Base-by-base conservation (phyloP, 1,284 basidiomycete species). In the Malassezia pachydermatis region DNA sequence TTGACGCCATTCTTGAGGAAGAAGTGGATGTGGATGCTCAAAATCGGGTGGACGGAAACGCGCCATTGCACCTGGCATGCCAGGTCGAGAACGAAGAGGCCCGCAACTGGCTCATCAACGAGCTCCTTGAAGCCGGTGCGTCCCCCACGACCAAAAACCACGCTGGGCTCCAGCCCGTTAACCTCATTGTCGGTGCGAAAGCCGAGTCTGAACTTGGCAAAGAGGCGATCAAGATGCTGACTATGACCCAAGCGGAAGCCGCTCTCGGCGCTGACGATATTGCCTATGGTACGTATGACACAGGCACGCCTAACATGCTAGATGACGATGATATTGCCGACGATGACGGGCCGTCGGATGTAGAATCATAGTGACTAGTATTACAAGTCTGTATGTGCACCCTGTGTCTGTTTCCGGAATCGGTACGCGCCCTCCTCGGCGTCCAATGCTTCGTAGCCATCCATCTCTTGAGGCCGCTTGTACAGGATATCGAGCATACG, bases 41-140 rank as follows among this genome's bases (percentile, higher is more conserved):
- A 62, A 89, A 89, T 71, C 76, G 78, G 17, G 72, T 84, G 25
- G 80, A 83, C 32, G 79, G 79, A 8, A 81, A 83, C 29, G 90
- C 88, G 0, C 87, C 88, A 1, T 75, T 92, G 9, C 88, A 90
- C 70, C 78, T 87, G 16, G 87, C 86, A 1, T 76, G 85, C 14
- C 72, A 75, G 50, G 74, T 83, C 47, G 59, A 81, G 55, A 77
- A 86, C 50, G 75, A 75, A 5, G 81, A 82, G 33, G 73, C 80
- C 7, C 76, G 85, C 24, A 70, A 67, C 65, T 72, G 73, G 73
- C 63, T 76, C 11, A 65, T 70, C 2, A 54, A 62, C 25, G 61
- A 65, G 46, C 59, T 70, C 3, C 47, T 70, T 41, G 63, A 64
- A 24, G 60, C 65, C 19, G 67, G 67, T 14, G 67, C 65, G 9